Conservation (phyloP, 176 grass and related monocot species). For the Pontederia crassipes region DNA sequence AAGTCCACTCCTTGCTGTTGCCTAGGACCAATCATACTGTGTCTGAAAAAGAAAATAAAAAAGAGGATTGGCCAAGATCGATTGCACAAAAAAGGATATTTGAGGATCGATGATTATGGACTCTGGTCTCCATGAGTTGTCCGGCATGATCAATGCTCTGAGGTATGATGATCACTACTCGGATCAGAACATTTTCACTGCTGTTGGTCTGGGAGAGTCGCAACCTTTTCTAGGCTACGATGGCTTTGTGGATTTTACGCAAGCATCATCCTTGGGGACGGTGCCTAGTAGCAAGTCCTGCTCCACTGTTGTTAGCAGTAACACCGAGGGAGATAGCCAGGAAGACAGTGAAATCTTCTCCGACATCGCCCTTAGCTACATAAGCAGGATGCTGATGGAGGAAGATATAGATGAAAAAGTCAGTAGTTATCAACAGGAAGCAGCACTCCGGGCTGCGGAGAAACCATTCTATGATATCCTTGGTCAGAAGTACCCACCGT, state of each 20-base stretch:
- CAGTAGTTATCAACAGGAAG: conserved; percentile 44
- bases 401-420: conserved; percentile 43
- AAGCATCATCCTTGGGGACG: conserved; percentile 17
- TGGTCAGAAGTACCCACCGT: conserved; percentile 83
- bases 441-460: conserved; percentile 45
- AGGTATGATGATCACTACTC: conserved; percentile 7
- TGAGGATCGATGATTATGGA: conserved; percentile 10
- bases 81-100: background rate
- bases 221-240: background rate
- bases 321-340: conserved; percentile 35
- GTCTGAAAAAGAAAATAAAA: too few relatives aligned
- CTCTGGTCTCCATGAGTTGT: conserved; percentile 3
- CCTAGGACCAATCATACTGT: too few relatives aligned
- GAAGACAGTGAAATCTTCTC: conserved; percentile 25
- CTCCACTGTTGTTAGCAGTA: conserved; percentile 8
- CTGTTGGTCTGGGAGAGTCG: conserved; percentile 3
- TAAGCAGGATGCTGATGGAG: conserved; percentile 40
- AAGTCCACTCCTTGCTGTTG: too few relatives aligned
- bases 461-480: conserved; percentile 94
- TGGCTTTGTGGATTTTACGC: background rate
- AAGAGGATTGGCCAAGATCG: too few relatives aligned
- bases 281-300: background rate
- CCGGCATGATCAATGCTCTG: conserved; percentile 16
- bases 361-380: conserved; percentile 32
- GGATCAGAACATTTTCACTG: background rate